A percentile compares a stretch with the other conserved stretches of the same genome.
Conservation (phyloP, 1,139 yeast species). For the Yamadazyma triangularis region DNA sequence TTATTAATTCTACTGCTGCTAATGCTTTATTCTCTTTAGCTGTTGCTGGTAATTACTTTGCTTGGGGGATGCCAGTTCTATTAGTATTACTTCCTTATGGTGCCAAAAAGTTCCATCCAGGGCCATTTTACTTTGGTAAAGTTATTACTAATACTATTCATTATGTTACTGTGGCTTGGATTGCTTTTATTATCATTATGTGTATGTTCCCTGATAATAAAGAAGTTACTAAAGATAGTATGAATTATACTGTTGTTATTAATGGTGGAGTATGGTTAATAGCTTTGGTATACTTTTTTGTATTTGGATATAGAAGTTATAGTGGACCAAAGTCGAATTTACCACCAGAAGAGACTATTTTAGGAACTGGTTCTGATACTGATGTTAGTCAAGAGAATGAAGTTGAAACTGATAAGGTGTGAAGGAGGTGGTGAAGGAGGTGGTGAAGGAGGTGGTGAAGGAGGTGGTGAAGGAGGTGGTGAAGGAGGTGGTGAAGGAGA, state of each 20-base stretch:
- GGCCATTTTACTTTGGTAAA: conserved; percentile 59
- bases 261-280: conserved; percentile 34
- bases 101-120: conserved; percentile 48
- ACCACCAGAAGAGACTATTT: conserved; percentile 11
- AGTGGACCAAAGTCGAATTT: conserved; percentile 37
- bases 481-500: conserved; percentile 5
- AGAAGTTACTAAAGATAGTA: conserved; percentile 22
- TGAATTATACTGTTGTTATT: conserved; percentile 35
- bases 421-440: too few species aligned
- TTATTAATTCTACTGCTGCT: conserved; percentile 59
- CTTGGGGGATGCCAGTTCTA: conserved; percentile 40
- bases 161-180: conserved; percentile 21
- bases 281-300: conserved; percentile 23
- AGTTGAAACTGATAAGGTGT: conserved; percentile 5
- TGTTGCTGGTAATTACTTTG: conserved; percentile 40
- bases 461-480: conserved; percentile 5
- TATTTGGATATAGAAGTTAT: conserved; percentile 25
- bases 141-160: conserved; percentile 34
- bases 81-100: conserved; percentile 41
- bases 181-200: conserved; percentile 28
- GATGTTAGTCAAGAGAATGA: conserved; percentile 6
- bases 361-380: conserved; percentile 3
- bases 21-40: conserved; percentile 49
- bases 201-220: conserved; percentile 36
- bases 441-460: too few species aligned